Evolutionary conservation across 805 yeast species (phyloP).

Genomic region (Debaryomyces hansenii): DNA sequence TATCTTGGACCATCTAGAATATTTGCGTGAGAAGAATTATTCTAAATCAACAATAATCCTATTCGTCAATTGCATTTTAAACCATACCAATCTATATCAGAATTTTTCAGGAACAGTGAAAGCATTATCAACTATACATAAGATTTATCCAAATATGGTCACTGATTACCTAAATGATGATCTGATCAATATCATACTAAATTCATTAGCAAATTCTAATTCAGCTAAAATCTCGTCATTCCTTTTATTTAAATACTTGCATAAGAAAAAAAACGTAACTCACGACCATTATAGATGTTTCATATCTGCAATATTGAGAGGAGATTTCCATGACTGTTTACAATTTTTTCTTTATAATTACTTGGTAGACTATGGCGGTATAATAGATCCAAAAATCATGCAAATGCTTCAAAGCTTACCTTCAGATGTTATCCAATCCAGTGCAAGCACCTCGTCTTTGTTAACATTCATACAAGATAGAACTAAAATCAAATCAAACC

Average conservation of each 20-base stretch:
- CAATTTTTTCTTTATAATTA: constrained; percentile 24
- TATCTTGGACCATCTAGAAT: constrained; percentile 21
- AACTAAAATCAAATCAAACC: not conserved
- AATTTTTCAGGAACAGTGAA: constrained; percentile 32
- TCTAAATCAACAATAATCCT: constrained; percentile 18
- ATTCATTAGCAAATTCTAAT: constrained; percentile 25
- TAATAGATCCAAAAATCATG: constrained; percentile 5
- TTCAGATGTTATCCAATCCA: constrained; percentile 4
- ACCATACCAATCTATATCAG: constrained; percentile 34
- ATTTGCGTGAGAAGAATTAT: constrained; percentile 13
- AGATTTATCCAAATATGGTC: constrained; percentile 12
- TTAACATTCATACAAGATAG: not conserved
- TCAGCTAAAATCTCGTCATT: constrained; percentile 28
- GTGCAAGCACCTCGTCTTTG: constrained; percentile 11
- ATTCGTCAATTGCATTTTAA: constrained; percentile 37
- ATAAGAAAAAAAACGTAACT: constrained; percentile 8
- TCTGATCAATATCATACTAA: constrained; percentile 29
- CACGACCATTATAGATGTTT: constrained; percentile 20
- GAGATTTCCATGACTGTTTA: constrained; percentile 21
- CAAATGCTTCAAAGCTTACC: constrained; percentile 16
- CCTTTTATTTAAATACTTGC: constrained; percentile 21
- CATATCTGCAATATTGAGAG: constrained; percentile 24
- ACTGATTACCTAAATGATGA: constrained; percentile 27
- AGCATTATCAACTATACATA: constrained; percentile 17
- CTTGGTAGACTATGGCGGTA: constrained; percentile 12